Evolutionary conservation across 2,329 filamentous ascomycete genomes (phyloP).

Genomic region (Ceratocystis eucalypticola): DNA sequence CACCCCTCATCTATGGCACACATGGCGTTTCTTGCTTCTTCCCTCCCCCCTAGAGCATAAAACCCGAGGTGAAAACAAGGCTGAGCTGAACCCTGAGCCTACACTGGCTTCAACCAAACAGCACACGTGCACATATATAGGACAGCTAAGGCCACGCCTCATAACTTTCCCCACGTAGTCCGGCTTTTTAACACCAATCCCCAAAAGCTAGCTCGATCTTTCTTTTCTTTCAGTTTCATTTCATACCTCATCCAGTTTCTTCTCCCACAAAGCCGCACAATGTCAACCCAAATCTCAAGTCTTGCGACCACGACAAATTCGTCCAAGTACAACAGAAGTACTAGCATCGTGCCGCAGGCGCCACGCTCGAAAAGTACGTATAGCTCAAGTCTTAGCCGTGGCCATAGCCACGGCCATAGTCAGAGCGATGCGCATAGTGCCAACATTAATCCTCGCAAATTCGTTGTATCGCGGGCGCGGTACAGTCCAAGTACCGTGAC

Average conservation of each 20-base stretch:
- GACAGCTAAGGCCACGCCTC: background rate
- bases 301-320: no score
- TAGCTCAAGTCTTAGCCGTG: background rate
- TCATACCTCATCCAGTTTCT: background rate
- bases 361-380: background rate
- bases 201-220: background rate
- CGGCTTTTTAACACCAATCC: background rate
- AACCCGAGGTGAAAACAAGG: background rate
- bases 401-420: background rate
- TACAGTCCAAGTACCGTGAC: conserved; percentile 1
- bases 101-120: background rate
- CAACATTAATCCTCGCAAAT: background rate
- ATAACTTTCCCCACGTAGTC: background rate
- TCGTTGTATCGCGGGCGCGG: background rate
- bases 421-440: background rate
- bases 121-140: background rate
- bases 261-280: background rate
- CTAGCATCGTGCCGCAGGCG: background rate
- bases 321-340: background rate
- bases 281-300: background rate
- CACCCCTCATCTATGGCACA: background rate
- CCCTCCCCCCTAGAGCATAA: background rate
- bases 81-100: background rate
- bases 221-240: background rate
- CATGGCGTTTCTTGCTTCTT: background rate